Percentiles rank a stretch among this genome's conserved stretches.
Evolutionary conservation across 257 asterid species (phyloP).

Genomic region (Solanum lycopersicoides): DNA sequence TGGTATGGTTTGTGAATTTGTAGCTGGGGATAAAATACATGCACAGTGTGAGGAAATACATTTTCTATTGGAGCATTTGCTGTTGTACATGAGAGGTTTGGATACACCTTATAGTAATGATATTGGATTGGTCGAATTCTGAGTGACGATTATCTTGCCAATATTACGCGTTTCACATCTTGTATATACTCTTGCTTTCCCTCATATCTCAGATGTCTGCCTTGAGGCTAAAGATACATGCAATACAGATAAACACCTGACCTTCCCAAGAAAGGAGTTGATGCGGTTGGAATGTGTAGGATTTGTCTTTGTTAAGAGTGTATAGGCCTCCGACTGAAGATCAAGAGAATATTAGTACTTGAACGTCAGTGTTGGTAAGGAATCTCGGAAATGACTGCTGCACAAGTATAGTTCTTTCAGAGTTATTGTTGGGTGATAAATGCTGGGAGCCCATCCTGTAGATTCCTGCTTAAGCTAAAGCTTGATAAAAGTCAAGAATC

Average conservation of each 20-base stretch:
- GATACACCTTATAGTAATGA: conserved; percentile 11
- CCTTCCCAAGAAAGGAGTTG: not conserved
- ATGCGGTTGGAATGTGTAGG: not conserved
- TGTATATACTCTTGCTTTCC: not conserved
- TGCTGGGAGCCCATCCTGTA: not conserved
- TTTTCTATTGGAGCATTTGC: conserved; percentile 36
- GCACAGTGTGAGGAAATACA: conserved; percentile 34
- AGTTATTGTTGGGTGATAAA: not conserved
- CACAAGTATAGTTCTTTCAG: not conserved
- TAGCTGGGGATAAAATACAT: conserved; percentile 50
- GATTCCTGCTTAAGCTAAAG: not conserved
- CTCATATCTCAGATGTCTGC: not conserved
- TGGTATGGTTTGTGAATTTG: conserved; percentile 50
- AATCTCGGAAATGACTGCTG: not conserved
- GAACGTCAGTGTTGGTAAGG: not conserved
- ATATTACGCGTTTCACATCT: not conserved
- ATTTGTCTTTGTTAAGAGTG: not conserved
- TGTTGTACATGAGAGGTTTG: conserved; percentile 46
- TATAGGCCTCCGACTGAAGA: not conserved
- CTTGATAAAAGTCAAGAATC: not conserved
- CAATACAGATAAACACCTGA: not conserved
- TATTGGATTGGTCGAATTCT: conserved; percentile 16
- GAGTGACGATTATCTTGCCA: not conserved
- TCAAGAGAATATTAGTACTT: not conserved
- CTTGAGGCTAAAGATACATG: not conserved